Evolutionary conservation across 495 filamentous ascomycete species (phyloP), one percentile per base, ranked within the genome.

Genomic region (Hypoxylon perforatum): DNA sequence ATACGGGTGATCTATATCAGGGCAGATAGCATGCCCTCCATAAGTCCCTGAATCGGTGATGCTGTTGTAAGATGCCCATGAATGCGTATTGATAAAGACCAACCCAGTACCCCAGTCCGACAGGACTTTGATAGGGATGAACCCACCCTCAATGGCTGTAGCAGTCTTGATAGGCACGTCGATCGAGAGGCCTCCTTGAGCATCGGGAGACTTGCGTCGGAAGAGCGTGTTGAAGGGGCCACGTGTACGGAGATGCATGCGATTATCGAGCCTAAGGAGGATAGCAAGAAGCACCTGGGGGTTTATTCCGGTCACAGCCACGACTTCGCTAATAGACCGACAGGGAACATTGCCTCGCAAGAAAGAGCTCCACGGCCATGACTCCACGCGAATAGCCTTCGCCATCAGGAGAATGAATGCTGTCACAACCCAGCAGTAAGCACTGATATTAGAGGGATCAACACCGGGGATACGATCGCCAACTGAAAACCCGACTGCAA

Each of bases 311-410:
- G 70, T 74, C 18, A 73, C 63, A 39, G 51, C 70, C 22, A 44
- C 33, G 17, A 77, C 42, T 41, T 78, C 76, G 4, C 25, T 60
- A 15, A 78, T 63, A 47, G 58, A 66, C 15, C 69, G 48, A 45
- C 77, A 79, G 2, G 54, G 28, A 6, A 79, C 76, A 9, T 48
- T 21, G 0, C 64, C 35, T 11, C 60, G 51, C 12, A 78, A 51
- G 36, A 79, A 79, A 48, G 72, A 65, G 23, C 65, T 62, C 76
- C 74, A 78, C n/a, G 70, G 55, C 77, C 77, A 78, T 11, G 74
- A 60, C 2, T 48, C 45, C 3, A 78, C 76, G 30, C 52, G 41
- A 23, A 70, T 10, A 35, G 63, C 67, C 58, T 78, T 77, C 48
- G 57, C 56, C 1, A 78, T 38, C 17, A 79, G 28, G 14, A 77